A percentile compares a stretch with the other conserved stretches of the same genome.
Evolutionary conservation across 345 rosid genomes (phyloP).

Genomic region (Rhodamnia rubescens): DNA sequence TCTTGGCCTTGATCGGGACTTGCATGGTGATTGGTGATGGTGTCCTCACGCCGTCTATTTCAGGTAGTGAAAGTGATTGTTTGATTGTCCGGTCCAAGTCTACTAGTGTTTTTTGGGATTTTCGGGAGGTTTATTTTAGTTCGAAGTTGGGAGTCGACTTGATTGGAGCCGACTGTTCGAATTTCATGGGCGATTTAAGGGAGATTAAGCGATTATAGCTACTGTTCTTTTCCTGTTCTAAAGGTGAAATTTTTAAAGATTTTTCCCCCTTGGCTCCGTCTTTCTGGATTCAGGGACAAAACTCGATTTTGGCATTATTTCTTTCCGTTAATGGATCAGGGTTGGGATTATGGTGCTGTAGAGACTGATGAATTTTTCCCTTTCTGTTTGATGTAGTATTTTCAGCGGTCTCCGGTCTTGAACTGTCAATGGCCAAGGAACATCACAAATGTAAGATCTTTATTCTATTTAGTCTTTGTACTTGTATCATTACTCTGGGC

Average conservation of each 20-base stretch:
- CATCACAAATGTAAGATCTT: conserved; percentile 60
- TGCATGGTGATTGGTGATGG: conserved; percentile 99
- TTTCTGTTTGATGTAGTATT: conserved; percentile 39
- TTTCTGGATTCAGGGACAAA: not conserved
- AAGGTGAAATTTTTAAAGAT: not conserved
- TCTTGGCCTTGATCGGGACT: conserved; percentile 80
- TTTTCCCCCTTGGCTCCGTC: not conserved
- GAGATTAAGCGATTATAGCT: not conserved
- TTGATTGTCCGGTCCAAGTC: not conserved
- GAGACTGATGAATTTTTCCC: not conserved
- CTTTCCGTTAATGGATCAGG: not conserved
- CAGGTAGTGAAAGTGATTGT: conserved; percentile 31
- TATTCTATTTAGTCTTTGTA: not conserved
- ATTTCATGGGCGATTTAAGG: not conserved
- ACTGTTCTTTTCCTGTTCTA: not conserved
- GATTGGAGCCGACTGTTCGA: not conserved
- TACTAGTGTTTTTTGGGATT: not conserved
- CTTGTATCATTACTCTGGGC: not conserved
- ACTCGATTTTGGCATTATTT: not conserved
- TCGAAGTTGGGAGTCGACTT: not conserved
- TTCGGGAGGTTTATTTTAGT: not conserved
- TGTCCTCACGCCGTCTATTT: conserved; percentile 58
- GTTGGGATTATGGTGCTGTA: not conserved
- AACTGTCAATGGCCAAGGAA: conserved; percentile 61
- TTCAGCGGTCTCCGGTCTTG: conserved; percentile 87